These are phyloP conservation scores for Themeda triandra DNA, from an alignment of 176 grass and related monocot genomes.

Conservation along the genomic window DNA sequence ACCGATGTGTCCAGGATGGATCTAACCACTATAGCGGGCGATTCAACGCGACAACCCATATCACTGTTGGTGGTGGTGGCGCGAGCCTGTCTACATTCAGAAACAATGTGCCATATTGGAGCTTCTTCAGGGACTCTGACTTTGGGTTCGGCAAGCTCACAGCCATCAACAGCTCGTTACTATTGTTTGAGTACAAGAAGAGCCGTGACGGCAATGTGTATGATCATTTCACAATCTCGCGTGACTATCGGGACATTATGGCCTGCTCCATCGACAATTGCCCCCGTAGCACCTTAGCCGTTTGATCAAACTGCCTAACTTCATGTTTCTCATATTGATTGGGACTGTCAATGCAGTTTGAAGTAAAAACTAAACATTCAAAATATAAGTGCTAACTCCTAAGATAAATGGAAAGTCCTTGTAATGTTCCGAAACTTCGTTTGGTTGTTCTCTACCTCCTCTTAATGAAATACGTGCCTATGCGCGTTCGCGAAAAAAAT, in stretches of 20 bases:
- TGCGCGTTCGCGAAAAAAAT: too few relatives aligned
- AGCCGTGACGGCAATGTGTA: slow-evolving; percentile 66
- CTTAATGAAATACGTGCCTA: too few relatives aligned
- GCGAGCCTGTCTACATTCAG: slow-evolving; percentile 29
- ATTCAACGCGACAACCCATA: slow-evolving; percentile 67
- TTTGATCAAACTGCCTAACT: slow-evolving; percentile 16
- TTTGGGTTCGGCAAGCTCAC: slow-evolving; percentile 76
- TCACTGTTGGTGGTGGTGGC: slow-evolving; percentile 66
- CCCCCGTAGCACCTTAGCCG: slow-evolving; percentile 42
- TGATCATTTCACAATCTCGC: slow-evolving; percentile 65
- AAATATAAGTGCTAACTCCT: slow-evolving; percentile 1
- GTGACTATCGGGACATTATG: slow-evolving; percentile 64
- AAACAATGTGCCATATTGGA: slow-evolving; percentile 46
- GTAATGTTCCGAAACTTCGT: too few relatives aligned
- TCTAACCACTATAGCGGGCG: slow-evolving; percentile 54
- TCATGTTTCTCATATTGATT: not conserved
- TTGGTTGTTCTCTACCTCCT: too few relatives aligned
- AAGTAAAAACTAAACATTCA: not conserved
- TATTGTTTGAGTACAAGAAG: slow-evolving; percentile 92
- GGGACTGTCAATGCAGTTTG: not conserved
- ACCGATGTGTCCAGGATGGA: slow-evolving; percentile 47
- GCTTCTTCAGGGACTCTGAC: slow-evolving; percentile 59
- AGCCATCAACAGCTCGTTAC: slow-evolving; percentile 58
- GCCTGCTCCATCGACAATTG: slow-evolving; percentile 60
- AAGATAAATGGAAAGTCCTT: too few relatives aligned